phyloP scores from a whole-genome alignment of 352 stramenopile species.

The Peronospora tabacina region DNA sequence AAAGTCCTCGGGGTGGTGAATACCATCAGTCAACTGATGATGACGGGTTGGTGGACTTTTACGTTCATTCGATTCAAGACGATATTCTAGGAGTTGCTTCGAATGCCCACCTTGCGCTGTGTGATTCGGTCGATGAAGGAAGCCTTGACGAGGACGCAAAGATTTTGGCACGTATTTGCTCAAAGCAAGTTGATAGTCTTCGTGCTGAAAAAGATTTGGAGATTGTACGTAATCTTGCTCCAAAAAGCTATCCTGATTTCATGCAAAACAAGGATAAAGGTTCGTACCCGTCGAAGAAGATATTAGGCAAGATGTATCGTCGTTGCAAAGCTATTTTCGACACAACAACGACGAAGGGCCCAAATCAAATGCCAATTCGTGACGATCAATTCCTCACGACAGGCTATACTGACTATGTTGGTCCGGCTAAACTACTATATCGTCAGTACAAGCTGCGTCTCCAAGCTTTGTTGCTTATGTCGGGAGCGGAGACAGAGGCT shows the following conservation, averaged over 20 bases:
- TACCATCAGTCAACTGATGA: constrained; percentile 37
- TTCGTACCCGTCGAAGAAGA: constrained; percentile 58
- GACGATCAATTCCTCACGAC: constrained; percentile 46
- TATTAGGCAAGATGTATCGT: constrained; percentile 70
- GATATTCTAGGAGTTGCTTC: constrained; percentile 72
- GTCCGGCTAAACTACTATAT: constrained; percentile 40
- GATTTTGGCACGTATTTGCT: constrained; percentile 57
- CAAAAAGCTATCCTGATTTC: constrained; percentile 69
- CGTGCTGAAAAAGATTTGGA: constrained; percentile 47
- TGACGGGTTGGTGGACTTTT: constrained; percentile 54
- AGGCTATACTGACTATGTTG: constrained; percentile 45
- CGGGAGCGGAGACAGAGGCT: constrained; percentile 47
- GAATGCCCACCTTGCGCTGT: constrained; percentile 68
- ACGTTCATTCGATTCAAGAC: constrained; percentile 58
- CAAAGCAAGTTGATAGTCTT: constrained; percentile 63
- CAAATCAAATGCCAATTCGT: constrained; percentile 29
- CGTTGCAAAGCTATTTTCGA: constrained; percentile 47
- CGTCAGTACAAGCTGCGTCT: constrained; percentile 59
- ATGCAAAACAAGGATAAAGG: constrained; percentile 67
- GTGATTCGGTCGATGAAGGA: constrained; percentile 38
- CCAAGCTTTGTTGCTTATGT: constrained; percentile 47
- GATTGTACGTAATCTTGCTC: constrained; percentile 41
- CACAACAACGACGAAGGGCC: constrained; percentile 30
- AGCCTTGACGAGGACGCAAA: constrained; percentile 44
- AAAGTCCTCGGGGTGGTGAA: constrained; percentile 11